Evolutionary conservation across 2,329 filamentous ascomycete genomes (phyloP), one percentile per base, ranked within the genome.

Genomic region (Fusarium tanahbumbuense): DNA sequence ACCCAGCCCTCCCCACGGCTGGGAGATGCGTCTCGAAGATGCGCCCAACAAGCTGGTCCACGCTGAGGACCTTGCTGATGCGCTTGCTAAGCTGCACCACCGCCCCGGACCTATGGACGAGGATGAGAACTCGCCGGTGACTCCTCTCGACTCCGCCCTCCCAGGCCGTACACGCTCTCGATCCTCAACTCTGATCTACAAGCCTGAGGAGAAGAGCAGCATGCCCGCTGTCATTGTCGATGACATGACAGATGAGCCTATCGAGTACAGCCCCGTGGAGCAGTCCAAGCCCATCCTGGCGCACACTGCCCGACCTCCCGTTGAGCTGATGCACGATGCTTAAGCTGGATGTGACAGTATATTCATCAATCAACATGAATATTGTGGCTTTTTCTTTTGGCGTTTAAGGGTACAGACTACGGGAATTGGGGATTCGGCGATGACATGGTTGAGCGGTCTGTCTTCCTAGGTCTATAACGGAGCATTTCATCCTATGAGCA

Each of bases 11-110:
- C 90, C 90, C 4, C 88, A 90, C 73, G 89, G 88, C 73, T 92
- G 90, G 90, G 87, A 91, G 81, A 86, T 89, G 80, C 85, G 85
- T 70, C 81, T 91, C 48, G 90, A 92, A 78, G 89, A 89, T 70
- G 89, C 89, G 7, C 90, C 90, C 60, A 92, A 92, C 78, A 91
- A 90, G 80, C 84, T 86, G 75, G 88, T 92, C 27, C 88, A 92
- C 75, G 89, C 90, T 44, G 89, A 92, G 62, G 90, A 92, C 76
- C 83, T 92, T 27, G 89, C 89, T 20, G 87, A 89, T 55, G 90
- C 90, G 3, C 81, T 92, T 45, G 86, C 89, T 15, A 88, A 87
- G 79, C 80, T 92, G 66, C 86, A 87, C 76, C 84, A 88, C 70
- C 79, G 80, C 63, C 72, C 77, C 46, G 61, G 59, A 15, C 84